These are phyloP conservation scores for Cercis canadensis DNA, from an alignment of 306 rosid genomes.

Conservation along the genomic window DNA sequence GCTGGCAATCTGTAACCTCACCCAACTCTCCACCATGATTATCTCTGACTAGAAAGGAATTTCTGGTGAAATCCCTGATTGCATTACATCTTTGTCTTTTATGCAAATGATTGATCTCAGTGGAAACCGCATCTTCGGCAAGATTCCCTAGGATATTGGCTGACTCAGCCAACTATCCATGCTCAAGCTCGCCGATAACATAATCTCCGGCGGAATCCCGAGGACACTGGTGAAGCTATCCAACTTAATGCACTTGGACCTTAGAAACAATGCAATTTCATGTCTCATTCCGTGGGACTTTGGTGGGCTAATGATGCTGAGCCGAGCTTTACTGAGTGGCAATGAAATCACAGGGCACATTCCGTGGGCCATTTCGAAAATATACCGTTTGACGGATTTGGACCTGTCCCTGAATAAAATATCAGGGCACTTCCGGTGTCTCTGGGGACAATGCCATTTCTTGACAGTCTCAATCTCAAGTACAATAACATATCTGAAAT, in stretches of 20 bases:
- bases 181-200: conserved; percentile 80
- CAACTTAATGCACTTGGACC: conserved; percentile 69
- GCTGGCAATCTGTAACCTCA: conserved; percentile 67
- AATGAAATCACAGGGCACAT: conserved; percentile 64
- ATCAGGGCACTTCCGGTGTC: conserved; percentile 64
- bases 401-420: conserved; percentile 72
- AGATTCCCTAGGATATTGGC: conserved; percentile 64
- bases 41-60: conserved; percentile 89
- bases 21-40: conserved; percentile 63
- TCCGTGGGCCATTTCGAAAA: conserved; percentile 52
- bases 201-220: conserved; percentile 71
- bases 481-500: conserved; percentile 59
- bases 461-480: conserved; percentile 70
- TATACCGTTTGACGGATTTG: conserved; percentile 69
- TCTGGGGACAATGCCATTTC: conserved; percentile 69
- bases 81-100: conserved; percentile 54
- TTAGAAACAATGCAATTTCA: conserved; percentile 70
- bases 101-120: conserved; percentile 72
- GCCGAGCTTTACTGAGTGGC: conserved; percentile 64
- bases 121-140: conserved; percentile 67
- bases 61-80: conserved; percentile 71
- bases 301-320: conserved; percentile 55
- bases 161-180: conserved; percentile 56
- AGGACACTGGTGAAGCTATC: conserved; percentile 48
- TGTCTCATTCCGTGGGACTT: conserved; percentile 64